Evolutionary conservation across 139 green algal species (phyloP), one percentile per base, ranked within the genome.

Genomic region (Volvox africanus): DNA sequence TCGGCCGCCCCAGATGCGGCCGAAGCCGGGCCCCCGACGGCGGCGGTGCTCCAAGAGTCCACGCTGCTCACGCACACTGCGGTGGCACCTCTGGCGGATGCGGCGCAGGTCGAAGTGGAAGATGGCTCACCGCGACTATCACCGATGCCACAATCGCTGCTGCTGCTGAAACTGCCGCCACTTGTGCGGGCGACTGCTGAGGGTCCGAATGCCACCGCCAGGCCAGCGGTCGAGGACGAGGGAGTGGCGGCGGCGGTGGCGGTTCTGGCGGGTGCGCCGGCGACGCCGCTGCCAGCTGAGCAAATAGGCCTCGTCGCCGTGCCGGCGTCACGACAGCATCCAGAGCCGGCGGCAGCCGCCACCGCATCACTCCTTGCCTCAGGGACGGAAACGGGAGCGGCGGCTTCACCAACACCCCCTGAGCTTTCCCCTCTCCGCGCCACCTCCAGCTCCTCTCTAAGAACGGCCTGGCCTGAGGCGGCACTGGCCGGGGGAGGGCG

Each of bases 11-110:
- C 65, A 73, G 71, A n/a, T 36, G 71, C 14, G 19, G 71, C 26
- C 6, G 71, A 79, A 30, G 71, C 26, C 1, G 19, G 1, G 32
- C 16, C n/a, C 33, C n/a, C 37, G 78, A 24, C 17, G 37, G 36
- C 36, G 78, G 78, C 36, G 17, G 18, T 84, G 21, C 78, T 67
- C 78, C 78, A 84, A 22, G 78, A 84, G 18, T 84, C 78, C 20
- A 32, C 78, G 37, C 78, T 84, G 78, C 78, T 84, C 13, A 30
- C 71, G 65, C 65, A 24, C 65, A 12, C 26, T 24, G 71, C 30
- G 75, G 75, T 35, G 75, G 75, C 33, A 35, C 32, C 30, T 2
- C 13, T 18, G 75, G 30, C 19, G 9, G 75, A 81, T 18, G 75
- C 28, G 75, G 75, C 32, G 44, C 44, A 55, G 75, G 75, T 61